Evolutionary conservation across 129 eudicot species (phyloP).

Genomic region (Glebionis coronaria): DNA sequence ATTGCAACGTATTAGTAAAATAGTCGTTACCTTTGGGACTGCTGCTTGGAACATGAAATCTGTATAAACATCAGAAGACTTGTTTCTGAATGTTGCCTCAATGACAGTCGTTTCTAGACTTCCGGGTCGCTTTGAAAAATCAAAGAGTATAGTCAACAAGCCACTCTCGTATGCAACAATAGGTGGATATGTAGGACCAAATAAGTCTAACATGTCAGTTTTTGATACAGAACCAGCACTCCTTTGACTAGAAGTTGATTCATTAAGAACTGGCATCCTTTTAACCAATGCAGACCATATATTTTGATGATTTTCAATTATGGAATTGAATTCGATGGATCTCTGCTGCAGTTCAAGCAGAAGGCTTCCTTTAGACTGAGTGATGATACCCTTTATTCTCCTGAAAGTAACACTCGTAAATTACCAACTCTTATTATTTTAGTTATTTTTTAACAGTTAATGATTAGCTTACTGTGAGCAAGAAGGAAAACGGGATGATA

Average conservation of each 20-base stretch:
- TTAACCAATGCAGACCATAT: constrained; percentile 83
- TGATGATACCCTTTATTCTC: constrained; percentile 68
- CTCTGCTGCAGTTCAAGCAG: constrained; percentile 95
- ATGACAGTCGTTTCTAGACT: constrained; percentile 52
- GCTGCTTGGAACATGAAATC: constrained; percentile 88
- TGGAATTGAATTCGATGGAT: constrained; percentile 78
- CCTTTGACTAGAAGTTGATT: constrained; percentile 52
- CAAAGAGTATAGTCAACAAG: constrained; percentile 56
- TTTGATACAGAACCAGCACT: constrained; percentile 71
- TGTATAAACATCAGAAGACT: constrained; percentile 55
- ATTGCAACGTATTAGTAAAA: background rate
- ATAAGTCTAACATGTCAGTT: constrained; percentile 5
- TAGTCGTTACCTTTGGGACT: constrained; percentile 65
- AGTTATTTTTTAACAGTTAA: background rate
- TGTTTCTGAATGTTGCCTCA: constrained; percentile 60
- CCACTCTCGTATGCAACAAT: constrained; percentile 74
- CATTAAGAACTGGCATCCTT: constrained; percentile 94
- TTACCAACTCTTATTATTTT: background rate
- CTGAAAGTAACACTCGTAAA: constrained; percentile 27
- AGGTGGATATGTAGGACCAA: no score
- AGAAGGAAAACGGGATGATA: constrained; percentile 80
- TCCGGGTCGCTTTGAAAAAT: constrained; percentile 70
- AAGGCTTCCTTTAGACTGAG: constrained; percentile 77
- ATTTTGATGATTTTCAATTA: constrained; percentile 81
- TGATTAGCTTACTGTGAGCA: constrained; percentile 63